Evolutionary conservation across 1,284 basidiomycete genomes (phyloP).

Genomic region (Cutaneotrichosporon arboriforme): DNA sequence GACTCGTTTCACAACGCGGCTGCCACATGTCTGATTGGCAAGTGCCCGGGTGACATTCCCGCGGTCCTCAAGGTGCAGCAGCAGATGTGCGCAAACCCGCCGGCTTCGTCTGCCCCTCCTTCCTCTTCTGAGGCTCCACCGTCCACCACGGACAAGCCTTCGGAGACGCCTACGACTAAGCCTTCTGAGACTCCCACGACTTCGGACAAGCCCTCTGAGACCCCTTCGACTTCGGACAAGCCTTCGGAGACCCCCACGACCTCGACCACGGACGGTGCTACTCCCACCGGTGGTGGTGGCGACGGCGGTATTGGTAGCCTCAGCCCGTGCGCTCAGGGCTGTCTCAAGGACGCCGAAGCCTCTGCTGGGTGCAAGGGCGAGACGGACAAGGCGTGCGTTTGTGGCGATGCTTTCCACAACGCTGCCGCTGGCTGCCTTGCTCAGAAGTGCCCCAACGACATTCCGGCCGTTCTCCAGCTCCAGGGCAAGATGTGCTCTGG

Average conservation of each 20-base stretch:
- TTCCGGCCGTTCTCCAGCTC: neutral
- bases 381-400: slow-evolving; percentile 1
- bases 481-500: neutral
- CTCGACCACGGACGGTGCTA: no score
- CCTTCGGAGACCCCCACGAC: no score
- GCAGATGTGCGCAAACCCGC: no score
- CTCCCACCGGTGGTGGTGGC: neutral
- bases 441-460: neutral
- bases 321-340: neutral
- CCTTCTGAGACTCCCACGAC: neutral
- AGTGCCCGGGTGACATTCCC: neutral
- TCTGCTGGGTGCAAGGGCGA: neutral
- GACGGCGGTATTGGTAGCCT: neutral
- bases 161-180: neutral
- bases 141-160: no score
- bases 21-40: neutral
- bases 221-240: no score
- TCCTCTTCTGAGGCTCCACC: neutral
- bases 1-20: neutral
- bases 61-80: neutral
- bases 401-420: neutral
- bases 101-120: no score
- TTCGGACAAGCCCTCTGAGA: no score
- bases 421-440: neutral
- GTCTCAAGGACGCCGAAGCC: neutral